Evolutionary conservation across 1,284 basidiomycete genomes (phyloP), one percentile per base, ranked within the genome.

Genomic region (Exobasidium rhododendri): DNA sequence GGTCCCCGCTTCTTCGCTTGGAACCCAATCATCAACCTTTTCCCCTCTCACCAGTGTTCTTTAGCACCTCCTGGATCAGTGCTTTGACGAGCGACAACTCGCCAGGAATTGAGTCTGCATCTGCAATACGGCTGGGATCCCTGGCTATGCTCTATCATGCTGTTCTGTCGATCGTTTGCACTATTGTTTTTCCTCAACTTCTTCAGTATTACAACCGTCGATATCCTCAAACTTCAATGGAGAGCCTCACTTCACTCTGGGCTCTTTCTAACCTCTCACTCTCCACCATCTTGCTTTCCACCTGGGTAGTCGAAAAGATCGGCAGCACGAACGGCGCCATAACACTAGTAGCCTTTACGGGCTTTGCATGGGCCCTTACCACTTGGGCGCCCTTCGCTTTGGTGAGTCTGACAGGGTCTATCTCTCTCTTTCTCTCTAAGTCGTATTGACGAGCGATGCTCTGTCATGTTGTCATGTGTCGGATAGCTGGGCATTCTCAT

Each of bases 21-120:
- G n/a, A n/a, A n/a, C n/a, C n/a, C n/a, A n/a, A n/a, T 44, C 22
- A 14, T 44, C 43, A 44, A 22, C 14, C 22, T 14, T n/a, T 26
- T 2, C 13, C 45, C 29, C 22, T 14, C 35, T 17, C 7, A 40
- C 17, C 17, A 40, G 35, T 75, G 30, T 75, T 71, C 62, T 77
- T 70, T 61, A 70, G 68, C 56, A 69, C 72, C 2, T 63, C 70
- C 0, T 77, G 75, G 75, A 68, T 77, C 1, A 71, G 68, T 56
- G 69, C 75, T 29, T 75, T 77, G 53, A 31, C 52, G 11, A 44
- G 17, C 13, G 7, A 7, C 47, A 26, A 44, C 14, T 44, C 52
- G 14, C 20, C 52, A 14, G 20, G 14, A 13, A 20, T 26, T 55
- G 29, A 55, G 22, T 26, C 20, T n/a, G 52, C 52, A 24, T 29